phyloP scores from a whole-genome alignment of 495 filamentous ascomycete genomes.

The Cetradonia linearis region DNA sequence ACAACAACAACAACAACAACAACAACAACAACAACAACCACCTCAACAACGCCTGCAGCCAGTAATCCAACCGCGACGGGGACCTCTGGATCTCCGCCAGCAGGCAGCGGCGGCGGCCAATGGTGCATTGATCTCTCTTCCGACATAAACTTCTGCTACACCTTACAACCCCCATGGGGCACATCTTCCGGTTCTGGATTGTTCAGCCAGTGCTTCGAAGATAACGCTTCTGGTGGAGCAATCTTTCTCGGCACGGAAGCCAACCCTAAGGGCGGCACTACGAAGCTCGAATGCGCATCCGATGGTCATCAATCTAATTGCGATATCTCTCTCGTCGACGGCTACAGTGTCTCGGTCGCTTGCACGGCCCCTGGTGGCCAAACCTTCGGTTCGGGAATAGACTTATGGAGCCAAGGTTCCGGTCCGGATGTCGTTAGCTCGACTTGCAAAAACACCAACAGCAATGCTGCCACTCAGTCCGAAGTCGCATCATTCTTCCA shows the following conservation, averaged over 20 bases:
- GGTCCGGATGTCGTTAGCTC: not conserved
- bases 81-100: not conserved
- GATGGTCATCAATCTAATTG: not conserved
- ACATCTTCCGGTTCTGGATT: no score
- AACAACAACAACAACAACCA: not conserved
- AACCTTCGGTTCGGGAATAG: not conserved
- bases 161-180: not conserved
- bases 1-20: not conserved
- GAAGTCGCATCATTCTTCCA: not conserved
- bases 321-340: not conserved
- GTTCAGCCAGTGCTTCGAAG: not conserved
- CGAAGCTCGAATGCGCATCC: slow-evolving; percentile 3
- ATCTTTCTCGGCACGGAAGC: not conserved
- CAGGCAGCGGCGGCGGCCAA: not conserved
- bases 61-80: not conserved
- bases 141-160: not conserved
- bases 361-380: not conserved
- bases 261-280: not conserved
- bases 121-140: not conserved
- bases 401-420: not conserved
- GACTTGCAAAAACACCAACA: not conserved
- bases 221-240: not conserved
- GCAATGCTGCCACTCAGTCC: not conserved
- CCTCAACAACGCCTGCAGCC: not conserved
- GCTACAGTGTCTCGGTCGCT: slow-evolving; percentile 3